Base-by-base conservation (phyloP, 1,284 basidiomycete genomes). In the Trametes versicolor region DNA sequence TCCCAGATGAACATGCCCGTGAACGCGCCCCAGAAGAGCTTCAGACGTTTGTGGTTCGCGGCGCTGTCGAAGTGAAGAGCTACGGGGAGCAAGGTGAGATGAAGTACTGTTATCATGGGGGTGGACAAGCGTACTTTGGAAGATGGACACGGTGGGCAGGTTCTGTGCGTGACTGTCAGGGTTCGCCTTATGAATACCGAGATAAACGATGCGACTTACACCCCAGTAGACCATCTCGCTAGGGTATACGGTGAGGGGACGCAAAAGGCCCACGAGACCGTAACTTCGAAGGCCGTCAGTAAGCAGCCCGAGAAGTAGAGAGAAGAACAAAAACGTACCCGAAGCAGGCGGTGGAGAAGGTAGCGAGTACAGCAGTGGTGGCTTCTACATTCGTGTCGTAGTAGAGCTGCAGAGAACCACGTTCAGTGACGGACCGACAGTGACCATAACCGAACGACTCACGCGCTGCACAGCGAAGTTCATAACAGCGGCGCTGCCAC, bases 171-270 rank as follows among this genome's bases (percentile, higher is more conserved):
- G 36, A 19, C 25, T 6, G 21, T 64, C 49, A 58, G 48, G 50
- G 9, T 50, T 13, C 12, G 4, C 6, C 15, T 34, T 49, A 6
- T 57, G 64, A 29, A 43, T 15, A 32, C 62, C 32, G 39, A 34
- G 63, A 10, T 72, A 25, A 0, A 67, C 63, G 12, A 60, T 43
- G 41, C 9, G 62, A 77, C 83, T 67, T 69, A 85, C 85, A 57
- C 60, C 72, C 80, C 89, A 90, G 76, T 90, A 91, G 34, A 92
- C 87, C 87, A 89, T 89, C 73, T 88, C 85, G n/a, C 87, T 85
- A 0, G 90, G 89, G 73, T 88, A 87, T 19, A 91, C 89, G 0
- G 87, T 86, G 50, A 90, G 80, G 12, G 86, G 86, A 4, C 86
- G 82, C 9, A 87, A 74, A 7, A 88, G 71, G 4, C 86, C 87